Percentiles rank a stretch among this genome's conserved stretches.
phyloP scores from a whole-genome alignment of 2,329 filamentous ascomycete species.

The Neofusicoccum sp. region DNA sequence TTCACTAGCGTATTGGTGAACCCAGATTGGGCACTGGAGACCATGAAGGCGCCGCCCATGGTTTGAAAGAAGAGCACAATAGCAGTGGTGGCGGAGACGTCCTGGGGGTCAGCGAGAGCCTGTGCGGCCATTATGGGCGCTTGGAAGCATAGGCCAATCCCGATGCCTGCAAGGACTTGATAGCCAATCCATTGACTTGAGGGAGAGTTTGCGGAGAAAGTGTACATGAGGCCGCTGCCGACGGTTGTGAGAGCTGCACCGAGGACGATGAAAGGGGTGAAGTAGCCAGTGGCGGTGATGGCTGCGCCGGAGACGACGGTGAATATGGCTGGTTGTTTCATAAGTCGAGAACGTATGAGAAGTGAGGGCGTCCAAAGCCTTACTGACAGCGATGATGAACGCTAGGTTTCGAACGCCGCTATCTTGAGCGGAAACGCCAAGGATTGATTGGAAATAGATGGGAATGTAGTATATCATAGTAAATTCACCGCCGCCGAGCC shows the following conservation, averaged over 20 bases:
- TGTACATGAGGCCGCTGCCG: constrained; percentile 29
- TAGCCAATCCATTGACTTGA: constrained; percentile 31
- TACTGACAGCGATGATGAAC: constrained; percentile 31
- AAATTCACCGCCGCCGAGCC: background rate
- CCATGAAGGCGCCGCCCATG: constrained; percentile 39
- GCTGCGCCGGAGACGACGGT: constrained; percentile 31
- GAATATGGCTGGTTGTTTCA: constrained; percentile 28
- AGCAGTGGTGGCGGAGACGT: constrained; percentile 23
- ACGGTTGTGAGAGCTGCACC: constrained; percentile 30
- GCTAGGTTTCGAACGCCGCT: constrained; percentile 37
- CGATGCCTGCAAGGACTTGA: constrained; percentile 27
- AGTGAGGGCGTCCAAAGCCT: background rate
- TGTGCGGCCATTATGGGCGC: constrained; percentile 22
- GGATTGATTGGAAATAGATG: constrained; percentile 46
- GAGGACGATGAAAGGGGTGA: constrained; percentile 42
- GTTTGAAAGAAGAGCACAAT: constrained; percentile 46
- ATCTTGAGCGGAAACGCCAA: constrained; percentile 38
- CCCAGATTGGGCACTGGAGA: constrained; percentile 22
- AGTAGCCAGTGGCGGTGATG: constrained; percentile 39
- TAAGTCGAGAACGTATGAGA: constrained; percentile 15
- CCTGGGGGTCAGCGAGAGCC: constrained; percentile 2
- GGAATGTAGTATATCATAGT: constrained; percentile 39
- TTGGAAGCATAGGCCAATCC: constrained; percentile 23
- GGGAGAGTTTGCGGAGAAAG: constrained; percentile 20
- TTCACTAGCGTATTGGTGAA: no score